These are phyloP conservation scores for Podaxis sp. DNA, from an alignment of 768 basidiomycete species.

Conservation along the genomic window DNA sequence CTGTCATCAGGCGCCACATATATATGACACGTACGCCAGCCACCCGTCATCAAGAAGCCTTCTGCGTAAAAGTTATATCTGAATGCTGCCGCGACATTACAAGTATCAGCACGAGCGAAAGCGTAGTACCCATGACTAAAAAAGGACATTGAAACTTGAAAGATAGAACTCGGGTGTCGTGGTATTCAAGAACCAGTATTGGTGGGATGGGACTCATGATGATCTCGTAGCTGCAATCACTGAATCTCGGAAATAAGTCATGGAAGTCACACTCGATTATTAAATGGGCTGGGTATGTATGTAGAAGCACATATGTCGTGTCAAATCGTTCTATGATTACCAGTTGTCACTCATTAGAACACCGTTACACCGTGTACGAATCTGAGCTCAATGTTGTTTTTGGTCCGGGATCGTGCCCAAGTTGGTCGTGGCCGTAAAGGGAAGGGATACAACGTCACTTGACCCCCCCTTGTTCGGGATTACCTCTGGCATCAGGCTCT, in stretches of 20 bases:
- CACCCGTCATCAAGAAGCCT: too few relatives aligned
- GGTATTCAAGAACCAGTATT: not conserved
- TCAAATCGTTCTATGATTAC: not conserved
- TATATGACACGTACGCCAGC: too few relatives aligned
- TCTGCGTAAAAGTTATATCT: too few relatives aligned
- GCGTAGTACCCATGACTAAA: not conserved
- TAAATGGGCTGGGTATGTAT: not conserved
- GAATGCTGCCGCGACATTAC: too few relatives aligned
- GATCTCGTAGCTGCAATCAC: not conserved
- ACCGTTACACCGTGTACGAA: not conserved
- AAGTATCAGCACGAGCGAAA: too few relatives aligned
- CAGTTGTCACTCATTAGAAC: not conserved
- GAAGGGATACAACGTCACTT: not conserved
- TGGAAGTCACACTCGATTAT: not conserved
- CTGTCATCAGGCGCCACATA: too few relatives aligned
- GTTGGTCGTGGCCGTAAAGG: not conserved
- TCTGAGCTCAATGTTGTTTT: not conserved
- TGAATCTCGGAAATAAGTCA: conserved; percentile 5
- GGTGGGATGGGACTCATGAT: not conserved
- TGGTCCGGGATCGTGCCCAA: not conserved
- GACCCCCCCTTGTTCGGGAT: not conserved
- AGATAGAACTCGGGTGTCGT: not conserved
- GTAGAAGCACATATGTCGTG: not conserved
- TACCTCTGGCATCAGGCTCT: not conserved
- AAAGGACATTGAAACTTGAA: not conserved